phyloP scores from a whole-genome alignment of 2,329 filamentous ascomycete species.

The Monascus ruber region DNA sequence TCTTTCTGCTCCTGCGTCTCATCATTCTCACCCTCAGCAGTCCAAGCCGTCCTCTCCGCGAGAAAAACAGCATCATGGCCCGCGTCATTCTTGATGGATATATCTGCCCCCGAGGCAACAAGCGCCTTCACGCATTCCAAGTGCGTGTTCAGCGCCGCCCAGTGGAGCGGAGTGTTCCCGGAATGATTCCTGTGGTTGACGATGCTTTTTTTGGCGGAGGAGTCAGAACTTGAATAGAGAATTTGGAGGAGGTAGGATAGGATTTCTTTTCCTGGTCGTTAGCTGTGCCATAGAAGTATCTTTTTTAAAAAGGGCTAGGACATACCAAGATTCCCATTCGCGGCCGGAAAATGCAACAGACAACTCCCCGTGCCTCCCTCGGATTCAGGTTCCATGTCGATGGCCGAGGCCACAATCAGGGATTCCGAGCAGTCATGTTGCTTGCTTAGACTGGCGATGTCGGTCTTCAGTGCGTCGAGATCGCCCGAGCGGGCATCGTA shows the following conservation, averaged over 20 bases:
- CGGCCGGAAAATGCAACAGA: slow-evolving; percentile 77
- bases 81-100: slow-evolving; percentile 66
- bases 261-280: slow-evolving; percentile 26
- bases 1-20: slow-evolving; percentile 2
- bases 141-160: slow-evolving; percentile 85
- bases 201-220: slow-evolving; percentile 15
- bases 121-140: slow-evolving; percentile 67
- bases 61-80: slow-evolving; percentile 72
- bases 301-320: slow-evolving; percentile 3
- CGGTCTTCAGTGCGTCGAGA: slow-evolving; percentile 51
- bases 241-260: slow-evolving; percentile 37
- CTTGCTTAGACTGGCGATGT: slow-evolving; percentile 49
- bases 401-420: slow-evolving; percentile 58
- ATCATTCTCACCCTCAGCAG: slow-evolving; percentile 41
- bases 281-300: not conserved
- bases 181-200: slow-evolving; percentile 56
- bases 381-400: slow-evolving; percentile 66
- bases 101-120: slow-evolving; percentile 63
- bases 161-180: slow-evolving; percentile 87
- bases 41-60: slow-evolving; percentile 59
- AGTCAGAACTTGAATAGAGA: slow-evolving; percentile 13
- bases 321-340: slow-evolving; percentile 74
- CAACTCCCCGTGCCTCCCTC: slow-evolving; percentile 41
- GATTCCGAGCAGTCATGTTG: slow-evolving; percentile 49
- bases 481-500: slow-evolving; percentile 78